Evolutionary conservation across 116 monocot genomes (phyloP), one percentile per base, ranked within the genome.

Genomic region (Zostera marina): DNA sequence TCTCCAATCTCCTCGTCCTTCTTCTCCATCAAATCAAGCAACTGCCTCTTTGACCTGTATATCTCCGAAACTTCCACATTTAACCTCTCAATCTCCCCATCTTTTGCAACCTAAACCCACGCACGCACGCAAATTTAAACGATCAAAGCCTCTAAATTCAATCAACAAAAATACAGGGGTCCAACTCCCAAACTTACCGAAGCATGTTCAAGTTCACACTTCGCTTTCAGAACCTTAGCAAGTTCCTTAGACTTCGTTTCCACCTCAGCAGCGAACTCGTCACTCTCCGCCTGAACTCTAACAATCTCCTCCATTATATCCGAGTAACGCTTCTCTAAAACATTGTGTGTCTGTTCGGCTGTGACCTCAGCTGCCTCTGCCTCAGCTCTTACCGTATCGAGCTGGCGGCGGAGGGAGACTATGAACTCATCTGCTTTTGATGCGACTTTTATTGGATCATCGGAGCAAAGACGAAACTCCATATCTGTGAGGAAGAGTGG

Each of bases 401-500:
- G 73, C 76, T 94, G 94, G 17, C 73, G 75, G 23, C 79, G 79
- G 52, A 88, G 74, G 51, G 78, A 82, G 39, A 73, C 57, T 53
- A 94, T 94, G 51, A 70, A 71, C 38, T 69, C 68, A 65, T 94
- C 94, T 0, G 94, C 94, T 53, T 79, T 70, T 41, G 81, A 88
- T 15, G 94, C 82, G 42, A 94, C 74, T 23, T 68, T 62, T 1
- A 68, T 9, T 22, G 82, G 63, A 63, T 88, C 88, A 53, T 67
- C 49, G 53, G 76, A 60, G 66, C 68, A 44, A 42, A 64, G 72
- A 19, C 66, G 59, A 67, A 85, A 66, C 75, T 94, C 94, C 68
- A 88, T 88, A 14, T 94, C 85, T 4, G 94, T 75, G 39, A 94
- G 63, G 80, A 94, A 94, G 57, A 94, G 68, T 32, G 94, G 85